Conservation (phyloP, 192 early-diverging fungal species). For the Phlyctochytrium bullatum region DNA sequence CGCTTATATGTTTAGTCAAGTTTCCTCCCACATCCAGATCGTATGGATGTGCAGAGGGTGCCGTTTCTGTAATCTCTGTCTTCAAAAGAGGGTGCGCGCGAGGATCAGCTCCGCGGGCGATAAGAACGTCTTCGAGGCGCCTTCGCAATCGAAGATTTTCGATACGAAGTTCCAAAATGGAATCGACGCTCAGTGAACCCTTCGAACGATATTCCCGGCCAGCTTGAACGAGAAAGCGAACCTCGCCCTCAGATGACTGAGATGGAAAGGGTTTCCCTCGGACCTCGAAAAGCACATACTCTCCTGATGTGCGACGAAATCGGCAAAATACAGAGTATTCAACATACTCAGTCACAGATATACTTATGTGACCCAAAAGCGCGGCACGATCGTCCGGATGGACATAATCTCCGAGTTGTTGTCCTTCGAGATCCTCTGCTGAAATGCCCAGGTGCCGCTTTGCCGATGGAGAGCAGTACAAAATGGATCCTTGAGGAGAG, state of each 20-base stretch:
- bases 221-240: not conserved
- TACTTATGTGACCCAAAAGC: constrained; percentile 1
- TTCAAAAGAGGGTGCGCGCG: constrained; percentile 24
- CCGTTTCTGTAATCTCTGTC: not conserved
- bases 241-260: not conserved
- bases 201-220: constrained; percentile 17
- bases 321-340: constrained; percentile 26
- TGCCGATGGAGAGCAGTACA: constrained; percentile 30
- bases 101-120: constrained; percentile 22
- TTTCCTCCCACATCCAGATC: constrained; percentile 1
- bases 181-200: constrained; percentile 31
- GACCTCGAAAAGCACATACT: constrained; percentile 34
- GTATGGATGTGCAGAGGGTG: not conserved
- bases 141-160: constrained; percentile 34
- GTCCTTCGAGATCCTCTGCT: constrained; percentile 22
- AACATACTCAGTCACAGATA: not conserved
- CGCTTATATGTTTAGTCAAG: not conserved
- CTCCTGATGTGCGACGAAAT: constrained; percentile 28
- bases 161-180: constrained; percentile 35
- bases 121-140: constrained; percentile 22
- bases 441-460: constrained; percentile 24
- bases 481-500: constrained; percentile 19
- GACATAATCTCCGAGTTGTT: constrained; percentile 19
- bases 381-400: constrained; percentile 27
- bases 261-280: constrained; percentile 25